Percentiles rank a stretch among this genome's conserved stretches.
Conservation (phyloP, 2,329 filamentous ascomycete species). For the Calycina herbarum region DNA sequence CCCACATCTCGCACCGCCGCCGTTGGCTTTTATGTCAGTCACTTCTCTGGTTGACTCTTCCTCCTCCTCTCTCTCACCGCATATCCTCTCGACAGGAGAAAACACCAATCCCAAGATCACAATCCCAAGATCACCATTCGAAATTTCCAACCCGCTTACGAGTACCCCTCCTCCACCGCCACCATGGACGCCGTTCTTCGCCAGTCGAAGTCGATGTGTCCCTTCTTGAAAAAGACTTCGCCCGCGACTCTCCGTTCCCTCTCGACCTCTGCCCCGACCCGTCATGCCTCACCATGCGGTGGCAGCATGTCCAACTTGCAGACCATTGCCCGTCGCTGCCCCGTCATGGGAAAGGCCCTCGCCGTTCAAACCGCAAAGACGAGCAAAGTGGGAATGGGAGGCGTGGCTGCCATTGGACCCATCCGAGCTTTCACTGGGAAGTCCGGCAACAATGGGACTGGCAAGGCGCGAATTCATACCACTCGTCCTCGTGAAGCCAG, state of each 20-base stretch:
- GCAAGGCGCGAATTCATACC: constrained; percentile 79
- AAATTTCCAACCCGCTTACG: background rate
- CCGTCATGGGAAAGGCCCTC: constrained; percentile 97
- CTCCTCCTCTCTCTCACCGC: background rate
- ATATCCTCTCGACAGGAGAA: background rate
- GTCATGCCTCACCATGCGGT: constrained; percentile 68
- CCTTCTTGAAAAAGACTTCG: constrained; percentile 93
- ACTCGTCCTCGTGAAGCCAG: constrained; percentile 75
- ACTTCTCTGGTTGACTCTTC: background rate
- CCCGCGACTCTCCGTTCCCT: constrained; percentile 88
- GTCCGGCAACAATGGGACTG: constrained; percentile 45
- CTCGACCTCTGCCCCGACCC: constrained; percentile 66
- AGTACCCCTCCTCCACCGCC: constrained; percentile 13
- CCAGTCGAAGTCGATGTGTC: constrained; percentile 95
- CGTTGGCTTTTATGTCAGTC: background rate
- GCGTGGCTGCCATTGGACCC: constrained; percentile 47
- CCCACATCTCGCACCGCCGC: constrained; percentile 2
- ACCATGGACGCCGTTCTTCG: constrained; percentile 91
- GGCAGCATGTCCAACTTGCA: constrained; percentile 97
- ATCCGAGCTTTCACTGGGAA: constrained; percentile 53
- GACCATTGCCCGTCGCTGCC: constrained; percentile 89
- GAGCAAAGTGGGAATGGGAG: constrained; percentile 44
- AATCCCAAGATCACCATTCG: background rate
- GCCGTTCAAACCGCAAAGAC: constrained; percentile 73
- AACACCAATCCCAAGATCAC: background rate